phyloP scores from a whole-genome alignment of 1,284 basidiomycete species.

The Ceraceosorus guamensis region DNA sequence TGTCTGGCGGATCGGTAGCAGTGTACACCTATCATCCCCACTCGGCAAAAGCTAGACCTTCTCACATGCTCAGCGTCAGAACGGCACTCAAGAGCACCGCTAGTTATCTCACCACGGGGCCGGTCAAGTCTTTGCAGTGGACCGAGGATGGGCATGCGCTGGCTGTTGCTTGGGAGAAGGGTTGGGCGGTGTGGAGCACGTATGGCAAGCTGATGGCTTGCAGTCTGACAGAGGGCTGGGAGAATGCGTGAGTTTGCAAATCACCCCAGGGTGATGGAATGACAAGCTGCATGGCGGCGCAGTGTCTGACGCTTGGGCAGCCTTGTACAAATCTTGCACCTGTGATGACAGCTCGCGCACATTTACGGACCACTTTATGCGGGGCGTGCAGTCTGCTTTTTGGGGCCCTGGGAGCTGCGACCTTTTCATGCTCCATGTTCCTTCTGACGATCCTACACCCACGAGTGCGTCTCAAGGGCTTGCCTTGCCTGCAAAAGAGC shows the following conservation, averaged over 20 bases:
- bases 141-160: slow-evolving; percentile 91
- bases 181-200: slow-evolving; percentile 86
- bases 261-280: too few relatives aligned
- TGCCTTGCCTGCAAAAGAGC: too few relatives aligned
- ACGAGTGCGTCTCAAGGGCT: too few relatives aligned
- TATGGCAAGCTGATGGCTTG: slow-evolving; percentile 76
- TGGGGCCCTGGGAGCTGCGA: slow-evolving; percentile 39
- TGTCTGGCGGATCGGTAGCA: slow-evolving; percentile 53
- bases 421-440: slow-evolving; percentile 18
- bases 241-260: slow-evolving; percentile 59
- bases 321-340: too few relatives aligned
- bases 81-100: slow-evolving; percentile 45
- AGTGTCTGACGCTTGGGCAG: neutral
- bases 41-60: slow-evolving; percentile 16
- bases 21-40: slow-evolving; percentile 36
- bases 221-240: slow-evolving; percentile 61
- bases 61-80: slow-evolving; percentile 44
- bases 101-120: slow-evolving; percentile 55
- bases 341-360: too few relatives aligned
- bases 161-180: slow-evolving; percentile 86
- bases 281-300: too few relatives aligned
- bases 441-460: neutral
- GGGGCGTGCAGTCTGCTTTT: slow-evolving; percentile 56
- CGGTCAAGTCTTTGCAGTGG: slow-evolving; percentile 60
- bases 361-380: slow-evolving; percentile 72